Evolutionary conservation across 2,329 filamentous ascomycete genomes (phyloP).

Genomic region (Pseudocercospora musae): DNA sequence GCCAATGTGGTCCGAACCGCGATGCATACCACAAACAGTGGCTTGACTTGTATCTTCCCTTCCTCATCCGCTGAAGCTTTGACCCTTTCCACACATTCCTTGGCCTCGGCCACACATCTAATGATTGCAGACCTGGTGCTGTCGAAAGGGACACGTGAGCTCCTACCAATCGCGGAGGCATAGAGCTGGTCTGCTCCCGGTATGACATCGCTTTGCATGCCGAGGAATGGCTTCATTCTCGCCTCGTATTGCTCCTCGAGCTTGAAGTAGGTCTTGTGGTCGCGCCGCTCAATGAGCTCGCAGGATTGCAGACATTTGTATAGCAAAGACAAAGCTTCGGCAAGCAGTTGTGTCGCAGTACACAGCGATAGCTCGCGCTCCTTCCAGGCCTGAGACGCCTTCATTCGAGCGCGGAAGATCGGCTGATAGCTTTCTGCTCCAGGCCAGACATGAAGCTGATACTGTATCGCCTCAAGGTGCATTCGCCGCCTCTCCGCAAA

Average conservation of each 20-base stretch:
- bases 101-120: neutral
- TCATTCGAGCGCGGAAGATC: neutral
- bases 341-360: neutral
- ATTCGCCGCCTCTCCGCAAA: neutral
- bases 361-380: neutral
- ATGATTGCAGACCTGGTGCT: neutral
- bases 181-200: neutral
- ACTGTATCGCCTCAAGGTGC: slow-evolving; percentile 33
- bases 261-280: slow-evolving; percentile 58
- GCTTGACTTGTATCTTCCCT: slow-evolving; percentile 33
- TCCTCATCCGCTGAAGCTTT: neutral
- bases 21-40: slow-evolving; percentile 33
- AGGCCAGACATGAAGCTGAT: neutral
- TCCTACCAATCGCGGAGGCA: neutral
- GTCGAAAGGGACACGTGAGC: neutral
- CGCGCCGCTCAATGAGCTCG: neutral
- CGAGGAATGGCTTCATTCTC: slow-evolving; percentile 79
- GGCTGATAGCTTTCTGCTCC: neutral
- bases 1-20: slow-evolving; percentile 27
- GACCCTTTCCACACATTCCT: neutral
- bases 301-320: neutral
- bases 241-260: slow-evolving; percentile 72
- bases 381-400: neutral
- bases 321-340: neutral
- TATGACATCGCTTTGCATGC: slow-evolving; percentile 59